These are phyloP conservation scores for Sclerotinia trifoliorum DNA, from an alignment of 2,329 filamentous ascomycete species.

Conservation along the genomic window DNA sequence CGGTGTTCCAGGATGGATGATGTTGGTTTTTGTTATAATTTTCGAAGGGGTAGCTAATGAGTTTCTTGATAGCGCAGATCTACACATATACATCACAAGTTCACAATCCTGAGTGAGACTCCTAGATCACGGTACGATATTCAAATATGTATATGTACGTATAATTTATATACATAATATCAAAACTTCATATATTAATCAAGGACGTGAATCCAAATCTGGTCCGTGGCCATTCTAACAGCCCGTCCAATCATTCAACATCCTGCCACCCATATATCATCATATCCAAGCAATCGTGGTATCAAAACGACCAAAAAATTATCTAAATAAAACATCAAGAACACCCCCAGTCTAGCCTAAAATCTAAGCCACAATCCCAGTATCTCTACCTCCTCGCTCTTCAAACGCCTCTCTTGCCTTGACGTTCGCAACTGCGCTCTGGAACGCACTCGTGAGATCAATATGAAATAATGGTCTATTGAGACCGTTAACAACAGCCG, in stretches of 20 bases:
- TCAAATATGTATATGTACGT: not conserved
- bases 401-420: slow-evolving; percentile 51
- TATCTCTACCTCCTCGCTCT: slow-evolving; percentile 33
- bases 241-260: not conserved
- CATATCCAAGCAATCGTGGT: slow-evolving; percentile 16
- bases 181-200: slow-evolving; percentile 7
- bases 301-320: slow-evolving; percentile 18
- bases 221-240: slow-evolving; percentile 5
- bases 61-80: not conserved
- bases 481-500: slow-evolving; percentile 76
- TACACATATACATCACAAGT: not conserved
- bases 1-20: not conserved
- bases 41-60: not conserved
- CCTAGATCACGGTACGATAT: not conserved
- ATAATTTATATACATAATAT: not conserved
- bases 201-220: not conserved
- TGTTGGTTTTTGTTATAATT: not conserved
- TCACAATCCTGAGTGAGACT: not conserved
- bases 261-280: slow-evolving; percentile 5
- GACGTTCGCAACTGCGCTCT: slow-evolving; percentile 80
- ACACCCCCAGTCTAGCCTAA: not conserved
- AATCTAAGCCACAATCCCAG: slow-evolving; percentile 29
- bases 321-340: not conserved
- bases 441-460: slow-evolving; percentile 83
- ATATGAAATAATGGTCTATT: slow-evolving; percentile 93